phyloP scores from a whole-genome alignment of 495 filamentous ascomycete genomes.

The Penicillium roqueforti region DNA sequence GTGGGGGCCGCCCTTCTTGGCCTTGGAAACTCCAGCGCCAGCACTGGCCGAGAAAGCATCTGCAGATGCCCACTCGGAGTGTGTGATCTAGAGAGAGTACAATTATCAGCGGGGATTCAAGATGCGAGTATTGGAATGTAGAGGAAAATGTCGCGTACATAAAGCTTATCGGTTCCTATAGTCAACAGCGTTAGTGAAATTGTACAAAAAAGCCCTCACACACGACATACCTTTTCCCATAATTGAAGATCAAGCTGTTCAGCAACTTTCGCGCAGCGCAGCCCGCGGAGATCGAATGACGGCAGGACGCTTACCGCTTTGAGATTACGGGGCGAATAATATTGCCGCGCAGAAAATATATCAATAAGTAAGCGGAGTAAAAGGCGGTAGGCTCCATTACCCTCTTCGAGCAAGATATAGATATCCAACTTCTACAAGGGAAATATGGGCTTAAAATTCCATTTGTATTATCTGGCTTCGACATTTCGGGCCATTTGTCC shows the following conservation, averaged over 20 bases:
- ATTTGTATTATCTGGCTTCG: neutral
- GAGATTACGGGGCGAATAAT: constrained; percentile 8
- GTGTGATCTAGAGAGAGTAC: constrained; percentile 62
- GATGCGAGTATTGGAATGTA: constrained; percentile 3
- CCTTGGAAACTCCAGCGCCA: constrained; percentile 59
- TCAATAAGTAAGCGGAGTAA: no score
- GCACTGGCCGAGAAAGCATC: constrained; percentile 76
- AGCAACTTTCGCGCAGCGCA: constrained; percentile 6
- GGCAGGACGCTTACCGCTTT: constrained; percentile 19
- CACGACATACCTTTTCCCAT: constrained; percentile 57
- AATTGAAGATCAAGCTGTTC: constrained; percentile 4
- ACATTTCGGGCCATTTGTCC: neutral
- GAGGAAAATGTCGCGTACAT: constrained; percentile 45
- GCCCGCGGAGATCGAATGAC: constrained; percentile 5
- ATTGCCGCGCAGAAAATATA: neutral
- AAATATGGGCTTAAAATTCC: neutral
- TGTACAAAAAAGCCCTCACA: neutral
- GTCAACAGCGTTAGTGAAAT: constrained; percentile 10
- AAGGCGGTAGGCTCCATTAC: no score
- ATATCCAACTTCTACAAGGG: neutral
- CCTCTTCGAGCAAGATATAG: no score
- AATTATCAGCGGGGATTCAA: constrained; percentile 18
- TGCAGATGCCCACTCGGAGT: constrained; percentile 91
- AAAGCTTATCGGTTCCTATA: constrained; percentile 68
- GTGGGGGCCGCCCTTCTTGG: constrained; percentile 47